Conservation (phyloP, 1,139 yeast genomes). For the Maudiozyma humilis region DNA sequence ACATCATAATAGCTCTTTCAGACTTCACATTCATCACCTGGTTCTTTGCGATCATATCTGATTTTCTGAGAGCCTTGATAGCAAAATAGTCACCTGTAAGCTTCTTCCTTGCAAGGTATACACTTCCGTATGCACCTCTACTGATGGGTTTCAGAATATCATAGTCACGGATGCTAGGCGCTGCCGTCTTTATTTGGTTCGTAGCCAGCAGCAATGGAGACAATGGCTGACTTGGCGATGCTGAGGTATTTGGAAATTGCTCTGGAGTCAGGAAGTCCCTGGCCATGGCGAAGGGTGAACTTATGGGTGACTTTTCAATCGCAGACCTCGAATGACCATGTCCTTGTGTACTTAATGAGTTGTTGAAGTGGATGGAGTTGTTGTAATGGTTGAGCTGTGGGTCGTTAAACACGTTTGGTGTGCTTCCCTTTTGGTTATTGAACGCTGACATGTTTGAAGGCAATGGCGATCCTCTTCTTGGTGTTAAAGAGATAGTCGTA, state of each 20-base stretch:
- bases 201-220: slow-evolving; percentile 74
- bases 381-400: slow-evolving; percentile 8
- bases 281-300: slow-evolving; percentile 25
- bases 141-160: slow-evolving; percentile 89
- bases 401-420: slow-evolving; percentile 24
- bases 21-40: slow-evolving; percentile 91
- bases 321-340: slow-evolving; percentile 31
- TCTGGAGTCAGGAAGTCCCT: slow-evolving; percentile 26
- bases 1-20: slow-evolving; percentile 95
- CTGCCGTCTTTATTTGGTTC: slow-evolving; percentile 39
- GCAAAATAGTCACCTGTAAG: slow-evolving; percentile 94
- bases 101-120: slow-evolving; percentile 72
- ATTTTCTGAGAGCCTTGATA: slow-evolving; percentile 83
- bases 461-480: slow-evolving; percentile 28
- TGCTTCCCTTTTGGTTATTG: slow-evolving; percentile 29
- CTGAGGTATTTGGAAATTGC: slow-evolving; percentile 15
- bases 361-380: slow-evolving; percentile 9
- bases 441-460: slow-evolving; percentile 14
- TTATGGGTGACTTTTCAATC: slow-evolving; percentile 26
- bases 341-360: slow-evolving; percentile 14
- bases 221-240: slow-evolving; percentile 49
- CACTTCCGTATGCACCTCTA: slow-evolving; percentile 97
- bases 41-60: slow-evolving; percentile 95
- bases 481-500: slow-evolving; percentile 27
- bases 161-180: slow-evolving; percentile 78